Percentiles rank a stretch among this genome's conserved stretches.
phyloP scores from a whole-genome alignment of 192 early-diverging fungal species.

The Lunasporangiospora selenospora region DNA sequence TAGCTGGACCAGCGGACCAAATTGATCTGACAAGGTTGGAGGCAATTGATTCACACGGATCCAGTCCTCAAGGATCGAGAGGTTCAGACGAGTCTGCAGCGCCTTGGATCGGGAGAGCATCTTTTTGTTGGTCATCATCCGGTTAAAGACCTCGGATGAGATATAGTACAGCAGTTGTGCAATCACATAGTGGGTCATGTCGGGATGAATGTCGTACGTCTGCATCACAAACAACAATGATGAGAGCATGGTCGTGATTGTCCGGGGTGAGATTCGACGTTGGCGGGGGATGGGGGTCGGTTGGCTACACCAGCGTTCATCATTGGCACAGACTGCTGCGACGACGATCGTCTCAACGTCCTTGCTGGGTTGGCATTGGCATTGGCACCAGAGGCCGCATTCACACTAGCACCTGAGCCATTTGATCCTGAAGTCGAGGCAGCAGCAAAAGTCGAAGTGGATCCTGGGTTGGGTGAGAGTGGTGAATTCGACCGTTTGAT shows the following conservation, averaged over 20 bases:
- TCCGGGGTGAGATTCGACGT: slow-evolving; percentile 64
- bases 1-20: slow-evolving; percentile 80
- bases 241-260: slow-evolving; percentile 75
- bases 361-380: too few relatives aligned
- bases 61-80: slow-evolving; percentile 87
- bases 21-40: slow-evolving; percentile 48
- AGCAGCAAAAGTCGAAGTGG: slow-evolving; percentile 3
- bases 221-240: slow-evolving; percentile 72
- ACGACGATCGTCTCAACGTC: slow-evolving; percentile 25
- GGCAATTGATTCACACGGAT: slow-evolving; percentile 66
- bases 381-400: too few relatives aligned
- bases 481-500: slow-evolving; percentile 28
- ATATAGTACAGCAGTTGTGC: slow-evolving; percentile 82
- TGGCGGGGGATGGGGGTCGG: slow-evolving; percentile 47
- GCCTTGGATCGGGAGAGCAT: slow-evolving; percentile 81
- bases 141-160: slow-evolving; percentile 84
- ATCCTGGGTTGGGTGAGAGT: slow-evolving; percentile 24
- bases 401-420: too few relatives aligned
- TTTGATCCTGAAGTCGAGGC: slow-evolving; percentile 10
- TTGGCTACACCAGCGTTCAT: too few relatives aligned
- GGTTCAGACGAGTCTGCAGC: slow-evolving; percentile 84
- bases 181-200: slow-evolving; percentile 73
- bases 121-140: slow-evolving; percentile 78
- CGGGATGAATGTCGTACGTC: slow-evolving; percentile 77
- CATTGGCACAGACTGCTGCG: slow-evolving; percentile 18